Percentiles rank a stretch among this genome's conserved stretches.
These are phyloP conservation scores for Crithidia expoeki DNA, from an alignment of 208 protist genomes.

Conservation along the genomic window DNA sequence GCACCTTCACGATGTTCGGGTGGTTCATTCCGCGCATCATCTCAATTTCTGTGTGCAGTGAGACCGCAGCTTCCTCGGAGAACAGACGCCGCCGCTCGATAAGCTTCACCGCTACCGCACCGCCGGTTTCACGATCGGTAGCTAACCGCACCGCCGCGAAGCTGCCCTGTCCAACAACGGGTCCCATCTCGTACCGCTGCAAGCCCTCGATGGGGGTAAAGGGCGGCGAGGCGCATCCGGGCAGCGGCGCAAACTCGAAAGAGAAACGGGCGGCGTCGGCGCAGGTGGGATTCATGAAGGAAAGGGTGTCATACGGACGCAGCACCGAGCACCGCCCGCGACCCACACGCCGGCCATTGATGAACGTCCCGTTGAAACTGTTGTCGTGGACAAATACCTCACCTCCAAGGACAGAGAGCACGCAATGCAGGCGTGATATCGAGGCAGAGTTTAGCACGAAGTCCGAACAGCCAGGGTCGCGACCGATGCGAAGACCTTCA, in stretches of 20 bases:
- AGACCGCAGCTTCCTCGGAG: conserved; percentile 42
- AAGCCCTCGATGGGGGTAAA: conserved; percentile 19
- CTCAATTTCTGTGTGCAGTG: conserved; percentile 65
- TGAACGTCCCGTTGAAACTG: conserved; percentile 80
- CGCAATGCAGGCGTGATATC: conserved; percentile 60
- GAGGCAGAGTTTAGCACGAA: conserved; percentile 32
- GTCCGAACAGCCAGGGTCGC: conserved; percentile 46
- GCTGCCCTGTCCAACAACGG: conserved; percentile 63
- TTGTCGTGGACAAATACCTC: conserved; percentile 72
- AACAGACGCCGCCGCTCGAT: conserved; percentile 56
- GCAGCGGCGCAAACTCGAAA: conserved; percentile 33
- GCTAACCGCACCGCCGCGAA: conserved; percentile 65
- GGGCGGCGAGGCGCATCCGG: not conserved
- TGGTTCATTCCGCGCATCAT: conserved; percentile 73
- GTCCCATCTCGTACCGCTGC: conserved; percentile 49
- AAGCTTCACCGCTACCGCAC: conserved; percentile 72
- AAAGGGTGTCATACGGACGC: conserved; percentile 50
- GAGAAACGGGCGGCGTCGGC: conserved; percentile 37
- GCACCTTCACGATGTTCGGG: conserved; percentile 67
- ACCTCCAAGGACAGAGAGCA: conserved; percentile 51
- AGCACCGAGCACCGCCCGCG: conserved; percentile 39
- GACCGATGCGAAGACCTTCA: conserved; percentile 50
- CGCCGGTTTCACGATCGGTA: conserved; percentile 36
- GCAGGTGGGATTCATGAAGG: conserved; percentile 59
- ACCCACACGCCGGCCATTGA: conserved; percentile 61